Conservation (phyloP, 2,329 filamentous ascomycete genomes). For the Leptodontidium sp. region DNA sequence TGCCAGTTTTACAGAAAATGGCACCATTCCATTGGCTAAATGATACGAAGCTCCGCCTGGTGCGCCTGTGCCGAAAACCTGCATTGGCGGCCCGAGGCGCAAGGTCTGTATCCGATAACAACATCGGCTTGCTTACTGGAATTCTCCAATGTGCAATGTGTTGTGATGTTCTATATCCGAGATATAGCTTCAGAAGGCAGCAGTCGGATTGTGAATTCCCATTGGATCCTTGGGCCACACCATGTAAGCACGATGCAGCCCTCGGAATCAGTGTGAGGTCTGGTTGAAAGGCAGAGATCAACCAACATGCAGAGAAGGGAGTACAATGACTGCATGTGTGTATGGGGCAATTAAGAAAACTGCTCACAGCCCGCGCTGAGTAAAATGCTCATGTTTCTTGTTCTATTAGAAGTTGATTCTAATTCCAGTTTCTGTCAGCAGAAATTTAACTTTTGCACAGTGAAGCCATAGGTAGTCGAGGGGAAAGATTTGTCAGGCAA, state of each 20-base stretch:
- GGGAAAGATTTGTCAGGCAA: not conserved
- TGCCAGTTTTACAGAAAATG: not conserved
- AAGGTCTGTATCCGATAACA: not conserved
- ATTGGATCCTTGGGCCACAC: not conserved
- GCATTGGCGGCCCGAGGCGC: conserved; percentile 6
- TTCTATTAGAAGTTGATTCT: not conserved
- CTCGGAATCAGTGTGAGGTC: not conserved
- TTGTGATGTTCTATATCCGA: no score
- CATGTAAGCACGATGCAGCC: conserved; percentile 11
- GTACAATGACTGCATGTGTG: not conserved
- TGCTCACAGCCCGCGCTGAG: not conserved
- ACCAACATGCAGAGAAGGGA: not conserved
- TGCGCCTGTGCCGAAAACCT: conserved; percentile 6
- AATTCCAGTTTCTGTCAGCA: not conserved
- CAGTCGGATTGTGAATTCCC: not conserved
- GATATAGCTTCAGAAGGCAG: not conserved
- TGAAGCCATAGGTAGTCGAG: not conserved
- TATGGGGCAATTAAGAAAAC: not conserved
- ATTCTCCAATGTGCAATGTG: not conserved
- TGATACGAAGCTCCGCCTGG: not conserved
- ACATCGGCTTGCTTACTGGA: not conserved
- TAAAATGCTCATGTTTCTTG: not conserved
- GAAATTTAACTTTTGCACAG: not conserved
- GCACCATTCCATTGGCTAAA: not conserved
- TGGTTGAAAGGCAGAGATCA: not conserved